phyloP scores from a whole-genome alignment of 129 eudicot genomes.

The Ambrosia trifida region DNA sequence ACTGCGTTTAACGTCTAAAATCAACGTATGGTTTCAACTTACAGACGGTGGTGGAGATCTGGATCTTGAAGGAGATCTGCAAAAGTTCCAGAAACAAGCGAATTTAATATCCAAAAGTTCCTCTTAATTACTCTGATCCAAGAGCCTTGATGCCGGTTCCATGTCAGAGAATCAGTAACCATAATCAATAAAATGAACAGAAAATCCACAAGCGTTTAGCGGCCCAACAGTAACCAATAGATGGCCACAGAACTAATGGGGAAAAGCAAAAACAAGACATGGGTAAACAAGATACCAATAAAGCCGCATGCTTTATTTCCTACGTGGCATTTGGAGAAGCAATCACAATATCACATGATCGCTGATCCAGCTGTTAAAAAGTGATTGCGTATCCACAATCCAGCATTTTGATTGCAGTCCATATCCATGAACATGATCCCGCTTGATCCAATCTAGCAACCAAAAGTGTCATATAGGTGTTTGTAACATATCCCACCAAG shows the following conservation, averaged over 20 bases:
- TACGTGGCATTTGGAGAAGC: constrained; percentile 40
- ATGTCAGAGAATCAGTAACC: constrained; percentile 60
- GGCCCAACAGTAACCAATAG: constrained; percentile 18
- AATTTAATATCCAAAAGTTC: constrained; percentile 81
- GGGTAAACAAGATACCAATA: constrained; percentile 40
- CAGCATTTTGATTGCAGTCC: constrained; percentile 10
- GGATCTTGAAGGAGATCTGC: constrained; percentile 99
- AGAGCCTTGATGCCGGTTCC: constrained; percentile 82
- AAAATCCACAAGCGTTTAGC: constrained; percentile 48
- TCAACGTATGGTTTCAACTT: constrained; percentile 37
- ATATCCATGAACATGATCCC: constrained; percentile 24
- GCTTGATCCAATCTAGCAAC: constrained; percentile 63
- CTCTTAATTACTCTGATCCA: constrained; percentile 79
- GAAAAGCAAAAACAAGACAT: constrained; percentile 29
- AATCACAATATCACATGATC: constrained; percentile 20
- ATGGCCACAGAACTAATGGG: neutral
- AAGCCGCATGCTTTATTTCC: constrained; percentile 37
- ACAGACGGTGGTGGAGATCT: constrained; percentile 84
- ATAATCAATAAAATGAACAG: constrained; percentile 32
- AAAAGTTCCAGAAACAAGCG: constrained; percentile 93
- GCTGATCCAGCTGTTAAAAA: constrained; percentile 36
- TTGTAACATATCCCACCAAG: constrained; percentile 68
- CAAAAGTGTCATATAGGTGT: constrained; percentile 40
- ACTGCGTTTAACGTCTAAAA: neutral
- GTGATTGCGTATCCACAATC: constrained; percentile 20